Conservation (phyloP, 2,329 filamentous ascomycete species). For the Colletotrichum sublineola region DNA sequence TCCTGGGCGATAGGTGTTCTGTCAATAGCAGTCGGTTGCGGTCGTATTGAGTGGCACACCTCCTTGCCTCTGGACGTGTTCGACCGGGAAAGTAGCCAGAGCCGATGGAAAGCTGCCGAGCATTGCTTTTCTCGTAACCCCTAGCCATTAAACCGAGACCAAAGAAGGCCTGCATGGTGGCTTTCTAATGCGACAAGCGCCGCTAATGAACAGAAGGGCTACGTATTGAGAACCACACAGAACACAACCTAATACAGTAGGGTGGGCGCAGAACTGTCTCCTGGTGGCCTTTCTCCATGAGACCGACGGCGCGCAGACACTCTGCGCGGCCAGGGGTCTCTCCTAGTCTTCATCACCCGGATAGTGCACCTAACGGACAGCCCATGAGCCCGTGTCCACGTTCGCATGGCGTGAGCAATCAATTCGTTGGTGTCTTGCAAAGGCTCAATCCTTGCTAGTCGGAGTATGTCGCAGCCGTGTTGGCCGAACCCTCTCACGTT, state of each 20-base stretch:
- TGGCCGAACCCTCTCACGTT: too few species aligned
- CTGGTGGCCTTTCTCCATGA: background rate
- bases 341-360: background rate
- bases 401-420: too few species aligned
- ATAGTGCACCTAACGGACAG: too few species aligned
- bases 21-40: conserved; percentile 6
- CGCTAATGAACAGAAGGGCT: background rate
- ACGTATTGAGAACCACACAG: background rate
- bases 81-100: background rate
- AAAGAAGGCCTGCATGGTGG: background rate
- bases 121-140: background rate
- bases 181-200: background rate
- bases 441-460: too few species aligned
- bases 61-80: background rate
- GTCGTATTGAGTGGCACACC: background rate
- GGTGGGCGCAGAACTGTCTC: background rate
- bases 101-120: background rate
- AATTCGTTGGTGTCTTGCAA: too few species aligned
- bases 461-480: too few species aligned
- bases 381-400: too few species aligned
- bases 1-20: background rate
- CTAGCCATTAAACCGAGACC: background rate
- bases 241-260: background rate
- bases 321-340: background rate
- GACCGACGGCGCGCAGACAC: background rate